Evolutionary conservation across 768 basidiomycete species (phyloP).

Genomic region (Lactifluus subvellereus): DNA sequence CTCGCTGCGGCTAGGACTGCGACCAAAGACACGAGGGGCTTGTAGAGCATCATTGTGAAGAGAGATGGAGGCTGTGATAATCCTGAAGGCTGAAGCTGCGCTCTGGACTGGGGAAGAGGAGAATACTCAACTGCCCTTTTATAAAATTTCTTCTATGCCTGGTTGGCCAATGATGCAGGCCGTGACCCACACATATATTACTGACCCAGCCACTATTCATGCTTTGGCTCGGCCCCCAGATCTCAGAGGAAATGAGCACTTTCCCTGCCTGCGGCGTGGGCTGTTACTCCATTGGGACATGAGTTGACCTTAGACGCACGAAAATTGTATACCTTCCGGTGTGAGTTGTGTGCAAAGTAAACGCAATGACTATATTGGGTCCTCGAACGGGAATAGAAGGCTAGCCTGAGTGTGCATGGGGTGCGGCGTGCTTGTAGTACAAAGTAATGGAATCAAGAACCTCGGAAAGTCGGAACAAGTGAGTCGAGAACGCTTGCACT

Average conservation of each 20-base stretch:
- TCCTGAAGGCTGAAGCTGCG: not conserved
- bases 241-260: not conserved
- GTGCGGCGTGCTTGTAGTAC: not conserved
- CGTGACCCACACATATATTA: not conserved
- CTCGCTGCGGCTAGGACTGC: not conserved
- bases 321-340: not conserved
- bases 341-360: not conserved
- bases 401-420: not conserved
- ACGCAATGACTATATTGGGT: not conserved
- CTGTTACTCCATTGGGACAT: not conserved
- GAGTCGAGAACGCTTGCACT: not conserved
- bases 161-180: not conserved
- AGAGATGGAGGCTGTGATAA: not conserved
- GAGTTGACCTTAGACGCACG: not conserved
- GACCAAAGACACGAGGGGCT: not conserved
- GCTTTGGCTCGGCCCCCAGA: not conserved
- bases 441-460: not conserved
- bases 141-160: not conserved
- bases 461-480: not conserved
- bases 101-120: not conserved
- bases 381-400: not conserved
- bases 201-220: not conserved
- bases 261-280: not conserved
- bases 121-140: not conserved
- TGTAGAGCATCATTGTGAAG: constrained; percentile 2